Conservation (phyloP, 176 grass and related monocot species). For the Ananas comosus region DNA sequence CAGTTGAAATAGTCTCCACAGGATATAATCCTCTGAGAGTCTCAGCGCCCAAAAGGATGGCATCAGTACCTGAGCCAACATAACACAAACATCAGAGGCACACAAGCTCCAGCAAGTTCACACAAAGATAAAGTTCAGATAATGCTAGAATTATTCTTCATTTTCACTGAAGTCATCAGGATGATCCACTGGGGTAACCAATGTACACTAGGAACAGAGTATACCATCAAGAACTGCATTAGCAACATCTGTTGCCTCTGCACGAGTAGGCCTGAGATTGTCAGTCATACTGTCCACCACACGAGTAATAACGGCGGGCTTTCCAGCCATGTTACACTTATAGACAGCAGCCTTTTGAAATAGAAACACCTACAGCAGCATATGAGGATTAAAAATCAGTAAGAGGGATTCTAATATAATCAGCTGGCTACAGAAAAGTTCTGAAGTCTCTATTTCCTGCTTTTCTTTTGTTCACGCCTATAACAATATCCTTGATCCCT, state of each 20-base stretch:
- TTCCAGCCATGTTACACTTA: slow-evolving; percentile 99
- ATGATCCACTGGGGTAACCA: neutral
- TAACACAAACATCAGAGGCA: slow-evolving; percentile 11
- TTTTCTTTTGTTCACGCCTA: too few relatives aligned
- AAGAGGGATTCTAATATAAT: slow-evolving; percentile 1
- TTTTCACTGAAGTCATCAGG: neutral
- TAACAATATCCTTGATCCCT: too few relatives aligned
- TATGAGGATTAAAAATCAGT: slow-evolving; percentile 8
- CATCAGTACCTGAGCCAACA: slow-evolving; percentile 68
- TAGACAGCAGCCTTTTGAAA: slow-evolving; percentile 96
- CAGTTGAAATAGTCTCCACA: slow-evolving; percentile 88
- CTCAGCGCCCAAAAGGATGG: slow-evolving; percentile 97
- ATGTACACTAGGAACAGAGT: slow-evolving; percentile 5
- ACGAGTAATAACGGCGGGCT: slow-evolving; percentile 91
- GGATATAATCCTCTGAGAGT: slow-evolving; percentile 94
- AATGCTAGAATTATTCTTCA: too few relatives aligned
- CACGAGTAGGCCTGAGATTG: slow-evolving; percentile 93
- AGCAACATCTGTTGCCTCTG: slow-evolving; percentile 96
- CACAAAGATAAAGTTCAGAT: neutral
- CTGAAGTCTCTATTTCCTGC: too few relatives aligned
- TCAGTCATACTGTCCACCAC: slow-evolving; percentile 99
- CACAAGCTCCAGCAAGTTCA: neutral
- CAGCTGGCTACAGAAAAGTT: neutral
- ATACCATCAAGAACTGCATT: slow-evolving; percentile 96
- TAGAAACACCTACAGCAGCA: slow-evolving; percentile 64